Percentiles rank a stretch among this genome's conserved stretches.
These are phyloP conservation scores for Corylus heterophylla DNA, from an alignment of 306 rosid species.

Conservation along the genomic window DNA sequence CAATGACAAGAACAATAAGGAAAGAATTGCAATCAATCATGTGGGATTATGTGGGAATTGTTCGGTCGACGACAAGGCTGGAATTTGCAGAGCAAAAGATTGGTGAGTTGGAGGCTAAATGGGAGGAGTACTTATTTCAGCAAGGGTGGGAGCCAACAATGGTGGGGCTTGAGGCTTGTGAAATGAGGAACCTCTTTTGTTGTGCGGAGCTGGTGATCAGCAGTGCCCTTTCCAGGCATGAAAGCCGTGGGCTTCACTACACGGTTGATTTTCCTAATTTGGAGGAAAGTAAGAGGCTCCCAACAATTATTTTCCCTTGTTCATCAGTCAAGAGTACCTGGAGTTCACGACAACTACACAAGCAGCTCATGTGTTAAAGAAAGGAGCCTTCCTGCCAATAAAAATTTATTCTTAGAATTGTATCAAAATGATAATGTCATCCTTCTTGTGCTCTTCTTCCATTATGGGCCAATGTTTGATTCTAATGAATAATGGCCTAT, in stretches of 20 bases:
- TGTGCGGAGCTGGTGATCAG: constrained; percentile 83
- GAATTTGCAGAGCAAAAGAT: constrained; percentile 70
- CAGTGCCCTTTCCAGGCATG: constrained; percentile 89
- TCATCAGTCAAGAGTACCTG: constrained; percentile 59
- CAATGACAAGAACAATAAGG: constrained; percentile 56
- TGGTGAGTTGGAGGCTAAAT: constrained; percentile 62
- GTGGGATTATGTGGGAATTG: constrained; percentile 89
- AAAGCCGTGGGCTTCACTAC: constrained; percentile 94
- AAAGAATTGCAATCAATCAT: constrained; percentile 66
- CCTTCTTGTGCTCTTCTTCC: not conserved
- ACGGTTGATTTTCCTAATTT: constrained; percentile 82
- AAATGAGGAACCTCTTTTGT: constrained; percentile 92
- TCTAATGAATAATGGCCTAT: not conserved
- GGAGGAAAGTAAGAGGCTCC: constrained; percentile 87
- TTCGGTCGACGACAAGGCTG: constrained; percentile 75
- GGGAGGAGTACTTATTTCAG: constrained; percentile 72
- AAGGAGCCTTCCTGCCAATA: constrained; percentile 13
- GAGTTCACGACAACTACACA: constrained; percentile 82
- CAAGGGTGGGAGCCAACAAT: constrained; percentile 82
- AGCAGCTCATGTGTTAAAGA: constrained; percentile 45
- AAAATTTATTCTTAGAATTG: not conserved
- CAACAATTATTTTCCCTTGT: constrained; percentile 83
- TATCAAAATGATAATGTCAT: not conserved
- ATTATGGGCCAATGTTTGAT: not conserved
- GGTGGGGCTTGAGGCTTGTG: constrained; percentile 85